Base-by-base conservation (phyloP, 2,329 filamentous ascomycete genomes). In the Lachnum nothofagi region DNA sequence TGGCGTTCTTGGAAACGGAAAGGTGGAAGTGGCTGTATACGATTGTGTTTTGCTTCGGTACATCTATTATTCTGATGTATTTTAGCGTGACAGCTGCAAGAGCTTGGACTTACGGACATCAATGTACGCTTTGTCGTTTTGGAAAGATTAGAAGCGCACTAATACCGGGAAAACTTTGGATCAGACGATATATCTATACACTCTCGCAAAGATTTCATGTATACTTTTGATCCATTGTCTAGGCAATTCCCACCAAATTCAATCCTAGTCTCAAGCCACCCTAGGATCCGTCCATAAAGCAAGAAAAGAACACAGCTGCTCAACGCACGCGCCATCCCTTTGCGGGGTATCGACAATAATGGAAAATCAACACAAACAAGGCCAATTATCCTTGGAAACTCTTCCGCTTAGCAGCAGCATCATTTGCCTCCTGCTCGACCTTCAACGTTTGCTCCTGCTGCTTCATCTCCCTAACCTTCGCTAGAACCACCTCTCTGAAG, bases 401-500 rank as follows among this genome's bases (percentile, higher is more conserved):
- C 22, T 58, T 55, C 24, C 54, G 53, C 46, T 60, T 66, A 8
- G 49, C 44, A 10, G 61, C 60, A 7, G 61, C 61, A 19, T 59
- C 59, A 37, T 59, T 48, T 8, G 60, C 62, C n/a, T 66, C 59
- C 44, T 57, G 61, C 49, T 74, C 72, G 70, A 87, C 67, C 67
- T 85, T 83, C 59, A 86, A 76, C 65, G 91, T 83, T 65, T 95
- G 86, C 61, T 91, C 80, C 59, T 89, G 83, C 29, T 61, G 85
- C 76, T 94, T 94, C 79, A 88, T 86, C 69, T 95, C 91, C 52
- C 86, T 81, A 39, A 95, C 89, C 74, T 96, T 97, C 57, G 91
- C 91, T 49, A 95, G 74, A 12, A 96, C 91, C 10, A 97, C 88
- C 68, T 96, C 91, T 61, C 88, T 81, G 80, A 97, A 96, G 62